Evolutionary conservation across 1,284 basidiomycete genomes (phyloP).

Genomic region (Mycena sp.): DNA sequence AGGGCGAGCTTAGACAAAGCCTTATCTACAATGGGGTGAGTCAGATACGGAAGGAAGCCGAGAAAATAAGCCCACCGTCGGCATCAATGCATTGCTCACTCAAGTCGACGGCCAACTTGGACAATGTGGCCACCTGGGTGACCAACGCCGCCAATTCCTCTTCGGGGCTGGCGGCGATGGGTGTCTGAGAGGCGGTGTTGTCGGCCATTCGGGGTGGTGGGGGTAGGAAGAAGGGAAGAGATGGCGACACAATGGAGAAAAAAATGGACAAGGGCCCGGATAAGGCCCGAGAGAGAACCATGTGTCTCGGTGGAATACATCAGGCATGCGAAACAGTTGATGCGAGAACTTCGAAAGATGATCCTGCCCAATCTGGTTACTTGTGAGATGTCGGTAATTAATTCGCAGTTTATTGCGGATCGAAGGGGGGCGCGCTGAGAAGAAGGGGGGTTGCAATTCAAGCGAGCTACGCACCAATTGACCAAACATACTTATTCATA

Average conservation of each 20-base stretch:
- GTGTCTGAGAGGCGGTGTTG: background rate
- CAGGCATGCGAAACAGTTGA: too few relatives aligned
- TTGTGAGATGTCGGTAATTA: too few relatives aligned
- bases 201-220: background rate
- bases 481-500: too few relatives aligned
- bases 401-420: too few relatives aligned
- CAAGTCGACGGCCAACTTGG: background rate
- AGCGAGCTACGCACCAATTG: too few relatives aligned
- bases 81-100: background rate
- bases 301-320: too few relatives aligned
- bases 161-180: constrained; percentile 3
- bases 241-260: background rate
- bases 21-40: background rate
- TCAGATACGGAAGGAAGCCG: background rate
- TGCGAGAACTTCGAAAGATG: too few relatives aligned
- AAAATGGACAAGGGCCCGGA: too few relatives aligned
- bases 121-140: background rate
- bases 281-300: too few relatives aligned
- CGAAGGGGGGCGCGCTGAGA: too few relatives aligned
- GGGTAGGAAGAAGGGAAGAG: background rate
- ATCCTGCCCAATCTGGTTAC: too few relatives aligned
- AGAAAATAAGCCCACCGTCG: background rate
- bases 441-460: too few relatives aligned
- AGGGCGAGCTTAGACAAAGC: background rate
- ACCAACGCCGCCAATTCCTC: constrained; percentile 20